Conservation (phyloP, 2,329 filamentous ascomycete genomes). For the Whalleya microplaca region DNA sequence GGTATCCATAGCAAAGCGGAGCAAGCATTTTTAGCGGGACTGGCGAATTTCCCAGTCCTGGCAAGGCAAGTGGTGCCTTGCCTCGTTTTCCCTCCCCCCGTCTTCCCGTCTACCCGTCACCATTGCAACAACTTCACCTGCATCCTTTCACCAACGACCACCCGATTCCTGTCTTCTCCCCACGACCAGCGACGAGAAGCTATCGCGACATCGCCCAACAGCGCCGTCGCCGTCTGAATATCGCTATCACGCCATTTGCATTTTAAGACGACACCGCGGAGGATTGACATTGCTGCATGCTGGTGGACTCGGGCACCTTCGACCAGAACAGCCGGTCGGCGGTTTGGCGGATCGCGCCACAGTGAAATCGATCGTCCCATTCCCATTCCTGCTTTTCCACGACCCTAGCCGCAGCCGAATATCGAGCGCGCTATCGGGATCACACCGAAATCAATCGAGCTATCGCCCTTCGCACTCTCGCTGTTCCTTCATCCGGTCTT, state of each 20-base stretch:
- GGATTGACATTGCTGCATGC: constrained; percentile 37
- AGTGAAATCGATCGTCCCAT: constrained; percentile 30
- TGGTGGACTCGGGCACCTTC: constrained; percentile 38
- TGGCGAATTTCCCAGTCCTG: constrained; percentile 25
- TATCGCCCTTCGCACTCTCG: constrained; percentile 10
- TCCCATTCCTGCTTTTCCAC: constrained; percentile 18
- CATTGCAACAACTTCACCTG: constrained; percentile 24
- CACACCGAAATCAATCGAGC: constrained; percentile 9
- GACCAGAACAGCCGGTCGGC: constrained; percentile 43
- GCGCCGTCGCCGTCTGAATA: constrained; percentile 1
- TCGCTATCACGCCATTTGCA: constrained; percentile 11
- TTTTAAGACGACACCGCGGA: constrained; percentile 6
- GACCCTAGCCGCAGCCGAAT: constrained; percentile 25
- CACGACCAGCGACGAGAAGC: constrained; percentile 18
- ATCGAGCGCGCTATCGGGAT: constrained; percentile 19
- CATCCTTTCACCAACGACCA: constrained; percentile 22
- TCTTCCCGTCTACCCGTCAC: constrained; percentile 25
- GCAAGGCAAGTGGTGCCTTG: constrained; percentile 13
- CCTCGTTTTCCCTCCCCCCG: constrained; percentile 9
- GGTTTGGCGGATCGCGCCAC: constrained; percentile 44
- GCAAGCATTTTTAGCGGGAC: not conserved
- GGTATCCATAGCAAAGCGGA: not conserved
- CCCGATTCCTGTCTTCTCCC: constrained; percentile 5
- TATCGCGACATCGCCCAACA: constrained; percentile 9
- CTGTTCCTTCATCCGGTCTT: constrained; percentile 8